phyloP scores from a whole-genome alignment of 2,329 filamentous ascomycete genomes.

The Sodiomyces alkalinus region DNA sequence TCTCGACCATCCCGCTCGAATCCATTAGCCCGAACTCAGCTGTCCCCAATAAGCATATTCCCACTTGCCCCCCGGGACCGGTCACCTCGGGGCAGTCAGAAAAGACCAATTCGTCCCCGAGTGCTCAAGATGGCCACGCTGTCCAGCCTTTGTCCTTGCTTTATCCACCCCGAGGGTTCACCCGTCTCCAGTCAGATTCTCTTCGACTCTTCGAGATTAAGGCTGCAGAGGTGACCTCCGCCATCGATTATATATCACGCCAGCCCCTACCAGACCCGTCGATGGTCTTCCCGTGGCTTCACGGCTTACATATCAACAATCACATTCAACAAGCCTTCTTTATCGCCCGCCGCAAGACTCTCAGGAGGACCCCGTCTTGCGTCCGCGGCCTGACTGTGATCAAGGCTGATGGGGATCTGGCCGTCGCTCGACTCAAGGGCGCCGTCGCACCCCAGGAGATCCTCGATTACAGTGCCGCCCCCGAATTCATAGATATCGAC shows the following conservation, averaged over 20 bases:
- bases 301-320: slow-evolving; percentile 82
- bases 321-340: slow-evolving; percentile 86
- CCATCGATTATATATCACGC: slow-evolving; percentile 59
- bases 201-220: slow-evolving; percentile 59
- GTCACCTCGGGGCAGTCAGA: too few species aligned
- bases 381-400: slow-evolving; percentile 72
- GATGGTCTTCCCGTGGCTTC: slow-evolving; percentile 91
- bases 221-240: slow-evolving; percentile 50
- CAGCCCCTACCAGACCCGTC: slow-evolving; percentile 74
- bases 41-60: slow-evolving; percentile 80
- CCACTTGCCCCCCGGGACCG: slow-evolving; percentile 74
- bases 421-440: slow-evolving; percentile 64
- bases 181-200: slow-evolving; percentile 31
- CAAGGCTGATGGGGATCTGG: slow-evolving; percentile 74
- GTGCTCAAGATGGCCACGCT: slow-evolving; percentile 37
- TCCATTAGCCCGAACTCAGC: slow-evolving; percentile 23
- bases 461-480: slow-evolving; percentile 28
- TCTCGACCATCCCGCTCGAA: slow-evolving; percentile 19
- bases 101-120: slow-evolving; percentile 34
- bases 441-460: slow-evolving; percentile 74
- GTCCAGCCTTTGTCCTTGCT: slow-evolving; percentile 47
- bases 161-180: slow-evolving; percentile 54
- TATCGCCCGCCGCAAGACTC: slow-evolving; percentile 55
- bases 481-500: slow-evolving; percentile 68
- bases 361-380: slow-evolving; percentile 58